Evolutionary conservation across 805 yeast genomes (phyloP), one percentile per base, ranked within the genome.

Genomic region (Cyberlindnera saturnus): DNA sequence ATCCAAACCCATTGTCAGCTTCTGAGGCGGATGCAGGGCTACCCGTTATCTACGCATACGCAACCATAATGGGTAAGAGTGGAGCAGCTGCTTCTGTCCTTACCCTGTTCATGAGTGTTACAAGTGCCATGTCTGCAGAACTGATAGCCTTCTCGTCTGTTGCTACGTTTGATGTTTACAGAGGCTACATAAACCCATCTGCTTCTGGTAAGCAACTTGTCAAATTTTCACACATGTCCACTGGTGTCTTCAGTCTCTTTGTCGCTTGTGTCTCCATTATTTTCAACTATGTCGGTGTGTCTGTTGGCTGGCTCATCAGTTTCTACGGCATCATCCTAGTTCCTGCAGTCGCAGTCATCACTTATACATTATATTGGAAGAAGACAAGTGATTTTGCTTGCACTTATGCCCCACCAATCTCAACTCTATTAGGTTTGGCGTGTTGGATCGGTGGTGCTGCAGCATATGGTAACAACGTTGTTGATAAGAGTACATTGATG

Each of bases 21-120:
- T 59, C 50, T 4, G 73, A 74, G 43, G 67, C 71, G 30, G 57
- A 56, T 40, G 65, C 66, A 2, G 72, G 72, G 14, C 41, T 69
- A 39, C 67, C 71, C 4, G 59, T 69, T 6, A 56, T 63, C 16
- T 64, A 63, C 45, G 69, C 66, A 2, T 47, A 61, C 45, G 61
- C 74, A 17, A 86, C 90, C 41, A 51, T 70, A 4, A 51, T 70
- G 26, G 74, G 74, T n/a, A 61, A 57, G 36, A 50, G 62, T 33
- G 74, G 74, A 13, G 71, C 71, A 14, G 70, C 63, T 20, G 69
- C 69, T 10, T 69, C 64, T 1, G 55, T 70, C 30, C 42, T 67
- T 17, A 68, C 67, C 60, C 41, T 70, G 8, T 70, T 67, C 52
- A 63, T 69, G 71, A 60, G 73, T 26, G 71, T 64, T 17, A 70